phyloP scores from a whole-genome alignment of 176 grass and related monocot species.

The Bromus sterilis region DNA sequence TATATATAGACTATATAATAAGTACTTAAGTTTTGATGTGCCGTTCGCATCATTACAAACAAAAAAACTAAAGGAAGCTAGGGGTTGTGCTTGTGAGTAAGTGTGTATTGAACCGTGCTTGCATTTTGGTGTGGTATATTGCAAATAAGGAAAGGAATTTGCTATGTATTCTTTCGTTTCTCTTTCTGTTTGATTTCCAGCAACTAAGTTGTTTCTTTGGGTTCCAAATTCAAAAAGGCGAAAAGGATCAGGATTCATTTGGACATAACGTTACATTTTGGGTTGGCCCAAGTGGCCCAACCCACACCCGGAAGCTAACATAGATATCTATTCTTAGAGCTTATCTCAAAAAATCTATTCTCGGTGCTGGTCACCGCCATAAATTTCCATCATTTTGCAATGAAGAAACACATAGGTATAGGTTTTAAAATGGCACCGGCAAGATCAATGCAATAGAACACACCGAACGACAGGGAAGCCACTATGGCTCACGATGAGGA shows the following conservation, averaged over 20 bases:
- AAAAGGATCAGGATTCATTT: neutral
- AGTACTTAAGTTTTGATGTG: neutral
- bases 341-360: too few relatives aligned
- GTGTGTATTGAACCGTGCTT: neutral
- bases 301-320: too few relatives aligned
- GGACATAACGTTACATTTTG: neutral
- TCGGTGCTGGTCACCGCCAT: too few relatives aligned
- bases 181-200: neutral
- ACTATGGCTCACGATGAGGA: too few relatives aligned
- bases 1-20: constrained; percentile 8
- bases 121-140: constrained; percentile 2
- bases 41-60: neutral
- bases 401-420: too few relatives aligned
- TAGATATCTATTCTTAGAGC: too few relatives aligned
- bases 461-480: too few relatives aligned
- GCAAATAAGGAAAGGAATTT: constrained; percentile 17
- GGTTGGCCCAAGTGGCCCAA: too few relatives aligned
- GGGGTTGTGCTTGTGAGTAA: neutral
- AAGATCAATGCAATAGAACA: too few relatives aligned
- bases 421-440: too few relatives aligned
- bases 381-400: too few relatives aligned
- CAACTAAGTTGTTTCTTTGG: neutral
- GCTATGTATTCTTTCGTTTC: neutral
- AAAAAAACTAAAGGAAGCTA: neutral
- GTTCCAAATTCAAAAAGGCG: too few relatives aligned